A percentile compares a stretch with the other conserved stretches of the same genome.
Conservation (phyloP, 495 filamentous ascomycete species). For the Penicillium dipodomyicola region DNA sequence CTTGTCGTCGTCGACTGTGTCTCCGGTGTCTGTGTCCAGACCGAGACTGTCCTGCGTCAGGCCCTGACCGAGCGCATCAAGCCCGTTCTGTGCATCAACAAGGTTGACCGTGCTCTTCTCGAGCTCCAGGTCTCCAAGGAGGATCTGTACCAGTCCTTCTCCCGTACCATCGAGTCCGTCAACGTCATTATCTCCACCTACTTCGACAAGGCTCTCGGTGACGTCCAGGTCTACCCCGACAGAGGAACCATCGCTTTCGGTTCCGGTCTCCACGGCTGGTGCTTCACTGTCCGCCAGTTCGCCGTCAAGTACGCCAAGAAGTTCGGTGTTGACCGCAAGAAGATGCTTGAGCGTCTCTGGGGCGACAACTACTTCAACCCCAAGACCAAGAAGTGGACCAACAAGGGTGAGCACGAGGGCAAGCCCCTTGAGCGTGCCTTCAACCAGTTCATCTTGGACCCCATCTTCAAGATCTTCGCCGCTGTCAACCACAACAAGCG, state of each 20-base stretch:
- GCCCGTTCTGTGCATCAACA: slow-evolving; percentile 99
- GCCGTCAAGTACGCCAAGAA: slow-evolving; percentile 97
- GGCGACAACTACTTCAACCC: slow-evolving; percentile 99
- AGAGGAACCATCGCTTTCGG: slow-evolving; percentile 97
- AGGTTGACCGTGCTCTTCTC: slow-evolving; percentile 98
- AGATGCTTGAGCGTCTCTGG: slow-evolving; percentile 99
- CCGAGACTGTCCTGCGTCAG: slow-evolving; percentile 98
- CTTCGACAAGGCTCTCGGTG: slow-evolving; percentile 94
- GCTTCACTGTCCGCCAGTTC: slow-evolving; percentile 99
- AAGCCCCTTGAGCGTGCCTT: slow-evolving; percentile 94
- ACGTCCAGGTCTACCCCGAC: slow-evolving; percentile 96
- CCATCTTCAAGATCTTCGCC: slow-evolving; percentile 97
- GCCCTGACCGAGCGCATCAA: slow-evolving; percentile 99
- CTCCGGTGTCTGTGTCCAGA: slow-evolving; percentile 98
- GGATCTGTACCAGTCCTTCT: slow-evolving; percentile 99
- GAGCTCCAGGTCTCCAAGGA: slow-evolving; percentile 98
- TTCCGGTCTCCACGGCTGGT: slow-evolving; percentile 99
- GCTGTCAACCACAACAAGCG: slow-evolving; percentile 98
- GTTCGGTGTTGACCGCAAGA: slow-evolving; percentile 97
- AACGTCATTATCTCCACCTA: slow-evolving; percentile 99
- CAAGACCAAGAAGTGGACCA: slow-evolving; percentile 99
- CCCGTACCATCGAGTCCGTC: slow-evolving; percentile 97
- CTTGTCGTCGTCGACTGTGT: slow-evolving; percentile 99
- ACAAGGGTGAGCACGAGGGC: slow-evolving; percentile 72
- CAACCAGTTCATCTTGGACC: slow-evolving; percentile 97